Percentiles rank a stretch among this genome's conserved stretches.
These are phyloP conservation scores for Cardiospermum halicacabum DNA, from an alignment of 345 rosid species.

Conservation along the genomic window DNA sequence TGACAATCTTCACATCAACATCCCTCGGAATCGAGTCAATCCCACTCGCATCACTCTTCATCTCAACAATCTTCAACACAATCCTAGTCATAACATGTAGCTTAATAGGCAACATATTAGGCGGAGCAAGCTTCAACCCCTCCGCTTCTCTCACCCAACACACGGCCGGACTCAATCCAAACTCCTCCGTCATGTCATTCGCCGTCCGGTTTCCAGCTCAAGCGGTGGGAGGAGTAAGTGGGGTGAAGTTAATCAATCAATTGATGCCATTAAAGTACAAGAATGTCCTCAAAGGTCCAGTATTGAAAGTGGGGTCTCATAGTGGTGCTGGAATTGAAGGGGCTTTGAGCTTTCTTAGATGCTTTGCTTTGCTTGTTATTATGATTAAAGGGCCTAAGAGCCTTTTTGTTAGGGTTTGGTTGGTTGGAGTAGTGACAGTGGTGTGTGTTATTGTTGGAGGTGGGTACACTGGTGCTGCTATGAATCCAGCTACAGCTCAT, in stretches of 20 bases:
- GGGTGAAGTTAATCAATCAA: constrained; percentile 22
- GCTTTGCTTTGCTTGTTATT: constrained; percentile 37
- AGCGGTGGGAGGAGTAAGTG: constrained; percentile 25
- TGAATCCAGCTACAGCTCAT: constrained; percentile 75
- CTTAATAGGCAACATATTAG: constrained; percentile 27
- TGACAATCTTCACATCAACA: constrained; percentile 18
- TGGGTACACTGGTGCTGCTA: constrained; percentile 57
- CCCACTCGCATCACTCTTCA: constrained; percentile 16
- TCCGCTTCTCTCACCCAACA: constrained; percentile 36
- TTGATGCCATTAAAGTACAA: constrained; percentile 43
- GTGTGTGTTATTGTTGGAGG: constrained; percentile 41
- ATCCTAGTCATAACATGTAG: constrained; percentile 24
- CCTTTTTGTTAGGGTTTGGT: constrained; percentile 40
- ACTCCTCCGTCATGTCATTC: constrained; percentile 28
- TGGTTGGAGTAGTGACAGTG: constrained; percentile 40
- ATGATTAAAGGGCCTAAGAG: constrained; percentile 49
- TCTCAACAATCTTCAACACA: constrained; percentile 26
- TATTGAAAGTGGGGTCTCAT: constrained; percentile 51
- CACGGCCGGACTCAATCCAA: constrained; percentile 35
- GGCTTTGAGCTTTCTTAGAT: constrained; percentile 35
- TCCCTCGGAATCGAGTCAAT: constrained; percentile 22
- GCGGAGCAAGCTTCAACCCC: constrained; percentile 61
- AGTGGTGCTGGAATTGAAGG: constrained; percentile 65
- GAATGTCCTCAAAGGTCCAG: constrained; percentile 48
- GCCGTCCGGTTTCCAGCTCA: constrained; percentile 37